A percentile compares a stretch with the other conserved stretches of the same genome.
phyloP scores from a whole-genome alignment of 73 alveolate genomes.

The Paraurostyla sp. region DNA sequence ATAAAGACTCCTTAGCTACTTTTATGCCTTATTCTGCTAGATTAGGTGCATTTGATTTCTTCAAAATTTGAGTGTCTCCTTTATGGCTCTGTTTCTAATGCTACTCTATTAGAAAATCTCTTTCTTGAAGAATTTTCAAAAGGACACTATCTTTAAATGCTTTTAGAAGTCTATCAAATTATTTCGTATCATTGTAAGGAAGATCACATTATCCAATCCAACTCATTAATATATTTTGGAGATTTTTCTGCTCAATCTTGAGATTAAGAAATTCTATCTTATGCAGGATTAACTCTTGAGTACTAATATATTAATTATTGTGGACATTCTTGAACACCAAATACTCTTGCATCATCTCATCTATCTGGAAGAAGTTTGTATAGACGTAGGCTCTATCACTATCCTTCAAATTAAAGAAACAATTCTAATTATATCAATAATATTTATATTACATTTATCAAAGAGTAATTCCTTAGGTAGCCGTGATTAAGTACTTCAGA shows the following conservation, averaged over 20 bases:
- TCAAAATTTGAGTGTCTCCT: background rate
- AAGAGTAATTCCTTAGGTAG: background rate
- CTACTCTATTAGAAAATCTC: background rate
- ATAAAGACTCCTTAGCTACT: background rate
- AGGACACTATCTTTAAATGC: background rate
- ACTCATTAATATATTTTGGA: background rate
- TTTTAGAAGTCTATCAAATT: conserved; percentile 1
- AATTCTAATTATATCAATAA: background rate
- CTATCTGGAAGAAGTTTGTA: conserved; percentile 25
- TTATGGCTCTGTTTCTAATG: background rate
- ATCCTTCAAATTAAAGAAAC: conserved; percentile 36
- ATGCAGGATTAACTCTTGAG: background rate
- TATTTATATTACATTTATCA: background rate
- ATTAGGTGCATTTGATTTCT: background rate
- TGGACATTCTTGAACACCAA: background rate
- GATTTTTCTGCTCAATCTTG: conserved; percentile 4
- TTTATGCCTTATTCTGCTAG: background rate
- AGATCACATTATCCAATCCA: conserved; percentile 27
- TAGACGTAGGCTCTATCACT: conserved; percentile 38
- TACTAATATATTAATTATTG: background rate
- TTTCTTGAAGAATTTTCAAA: conserved; percentile 24
- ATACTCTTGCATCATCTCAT: conserved; percentile 16
- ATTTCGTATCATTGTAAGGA: background rate
- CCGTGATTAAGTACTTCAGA: background rate
- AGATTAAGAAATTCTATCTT: conserved; percentile 2